These are phyloP conservation scores for Crithidia expoeki DNA, from an alignment of 208 protist genomes.

Conservation along the genomic window DNA sequence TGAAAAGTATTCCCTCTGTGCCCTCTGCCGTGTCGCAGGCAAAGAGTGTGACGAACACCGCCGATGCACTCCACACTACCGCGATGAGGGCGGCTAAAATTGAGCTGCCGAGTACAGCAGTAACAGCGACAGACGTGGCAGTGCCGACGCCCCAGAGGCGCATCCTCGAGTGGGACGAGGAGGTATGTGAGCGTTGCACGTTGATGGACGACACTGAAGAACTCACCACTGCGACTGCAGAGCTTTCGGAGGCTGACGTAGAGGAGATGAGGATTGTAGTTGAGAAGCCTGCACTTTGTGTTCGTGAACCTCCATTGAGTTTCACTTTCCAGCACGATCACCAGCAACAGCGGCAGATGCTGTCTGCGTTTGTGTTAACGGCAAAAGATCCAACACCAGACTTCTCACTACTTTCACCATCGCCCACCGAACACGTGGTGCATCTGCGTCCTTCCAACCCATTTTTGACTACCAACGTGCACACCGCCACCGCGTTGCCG, in stretches of 20 bases:
- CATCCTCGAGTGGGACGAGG: slow-evolving; percentile 23
- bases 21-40: too few species aligned
- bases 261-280: background rate
- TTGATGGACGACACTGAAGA: background rate
- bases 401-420: background rate
- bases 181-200: slow-evolving; percentile 1
- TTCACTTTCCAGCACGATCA: too few species aligned
- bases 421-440: slow-evolving; percentile 5
- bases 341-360: background rate
- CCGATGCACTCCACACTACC: too few species aligned
- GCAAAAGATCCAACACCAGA: background rate
- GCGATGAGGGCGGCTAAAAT: background rate
- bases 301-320: too few species aligned
- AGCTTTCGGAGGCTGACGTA: background rate
- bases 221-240: background rate
- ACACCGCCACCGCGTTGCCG: background rate
- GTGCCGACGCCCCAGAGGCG: slow-evolving; percentile 3
- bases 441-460: slow-evolving; percentile 20
- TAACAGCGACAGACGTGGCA: background rate
- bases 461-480: slow-evolving; percentile 4
- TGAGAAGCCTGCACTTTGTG: background rate
- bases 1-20: too few species aligned
- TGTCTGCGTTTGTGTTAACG: background rate
- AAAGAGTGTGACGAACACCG: too few species aligned
- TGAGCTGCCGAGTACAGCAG: background rate